Conservation (phyloP, 805 yeast species). For the Myxozyma neotropica region DNA sequence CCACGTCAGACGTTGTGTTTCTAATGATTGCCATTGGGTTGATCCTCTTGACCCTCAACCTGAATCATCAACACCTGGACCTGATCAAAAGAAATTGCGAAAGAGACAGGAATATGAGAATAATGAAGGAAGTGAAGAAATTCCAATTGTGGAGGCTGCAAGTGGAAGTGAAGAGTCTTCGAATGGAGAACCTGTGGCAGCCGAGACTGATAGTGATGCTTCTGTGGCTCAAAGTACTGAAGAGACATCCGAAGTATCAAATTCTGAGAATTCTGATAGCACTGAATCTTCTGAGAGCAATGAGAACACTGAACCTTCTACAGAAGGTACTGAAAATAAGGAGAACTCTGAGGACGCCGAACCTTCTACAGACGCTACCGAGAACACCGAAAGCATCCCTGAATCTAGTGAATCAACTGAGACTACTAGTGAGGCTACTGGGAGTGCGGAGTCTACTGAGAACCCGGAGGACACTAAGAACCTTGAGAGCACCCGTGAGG, state of each 20-base stretch:
- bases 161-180: background rate
- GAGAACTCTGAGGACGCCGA: too few relatives aligned
- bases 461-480: too few relatives aligned
- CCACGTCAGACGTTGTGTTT: slow-evolving; percentile 38
- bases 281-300: too few relatives aligned
- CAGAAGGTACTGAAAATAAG: background rate
- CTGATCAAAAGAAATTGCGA: background rate
- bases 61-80: background rate
- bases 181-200: background rate
- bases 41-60: slow-evolving; percentile 3
- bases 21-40: slow-evolving; percentile 21
- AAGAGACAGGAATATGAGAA: slow-evolving; percentile 8
- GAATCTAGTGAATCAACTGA: background rate
- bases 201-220: background rate
- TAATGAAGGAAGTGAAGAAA: background rate
- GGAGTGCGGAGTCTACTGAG: too few relatives aligned
- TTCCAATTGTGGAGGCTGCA: background rate
- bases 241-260: background rate
- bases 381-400: background rate
- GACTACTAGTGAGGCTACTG: background rate
- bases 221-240: background rate
- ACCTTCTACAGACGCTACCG: background rate
- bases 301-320: background rate
- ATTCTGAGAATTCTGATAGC: background rate
- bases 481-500: too few relatives aligned